Evolutionary conservation across 352 stramenopile species (phyloP).

Genomic region (Phytophthora citrophthora): DNA sequence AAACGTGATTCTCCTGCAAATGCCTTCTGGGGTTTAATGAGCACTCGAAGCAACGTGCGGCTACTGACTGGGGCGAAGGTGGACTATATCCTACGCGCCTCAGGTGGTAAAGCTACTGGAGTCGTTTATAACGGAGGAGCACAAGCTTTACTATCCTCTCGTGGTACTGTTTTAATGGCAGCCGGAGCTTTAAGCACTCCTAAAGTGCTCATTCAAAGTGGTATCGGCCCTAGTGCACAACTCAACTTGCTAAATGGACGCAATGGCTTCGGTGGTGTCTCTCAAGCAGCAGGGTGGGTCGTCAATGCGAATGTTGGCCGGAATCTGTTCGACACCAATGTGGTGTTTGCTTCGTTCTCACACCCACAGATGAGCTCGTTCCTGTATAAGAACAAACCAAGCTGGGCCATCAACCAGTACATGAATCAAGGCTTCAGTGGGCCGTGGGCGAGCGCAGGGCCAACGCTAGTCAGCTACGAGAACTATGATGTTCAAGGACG

Average conservation of each 20-base stretch:
- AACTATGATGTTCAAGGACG: constrained; percentile 55
- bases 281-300: constrained; percentile 40
- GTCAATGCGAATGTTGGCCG: constrained; percentile 59
- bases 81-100: constrained; percentile 49
- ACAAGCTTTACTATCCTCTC: constrained; percentile 35
- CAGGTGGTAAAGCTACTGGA: constrained; percentile 41
- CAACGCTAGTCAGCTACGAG: constrained; percentile 64
- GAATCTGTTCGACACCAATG: constrained; percentile 61
- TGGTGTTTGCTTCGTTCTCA: constrained; percentile 52
- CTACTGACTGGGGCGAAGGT: constrained; percentile 52
- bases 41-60: constrained; percentile 51
- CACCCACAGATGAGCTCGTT: constrained; percentile 60
- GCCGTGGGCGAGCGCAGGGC: constrained; percentile 43
- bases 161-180: constrained; percentile 70
- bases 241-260: constrained; percentile 45
- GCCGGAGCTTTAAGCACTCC: constrained; percentile 71
- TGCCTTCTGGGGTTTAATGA: constrained; percentile 52
- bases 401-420: constrained; percentile 56
- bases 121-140: constrained; percentile 55
- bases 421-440: constrained; percentile 45
- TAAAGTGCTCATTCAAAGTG: constrained; percentile 81
- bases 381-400: constrained; percentile 38
- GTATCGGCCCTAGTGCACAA: constrained; percentile 65
- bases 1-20: constrained; percentile 57
- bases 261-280: constrained; percentile 56